Conservation (phyloP, 1,284 basidiomycete genomes). For the Hortiboletus rubellus region DNA sequence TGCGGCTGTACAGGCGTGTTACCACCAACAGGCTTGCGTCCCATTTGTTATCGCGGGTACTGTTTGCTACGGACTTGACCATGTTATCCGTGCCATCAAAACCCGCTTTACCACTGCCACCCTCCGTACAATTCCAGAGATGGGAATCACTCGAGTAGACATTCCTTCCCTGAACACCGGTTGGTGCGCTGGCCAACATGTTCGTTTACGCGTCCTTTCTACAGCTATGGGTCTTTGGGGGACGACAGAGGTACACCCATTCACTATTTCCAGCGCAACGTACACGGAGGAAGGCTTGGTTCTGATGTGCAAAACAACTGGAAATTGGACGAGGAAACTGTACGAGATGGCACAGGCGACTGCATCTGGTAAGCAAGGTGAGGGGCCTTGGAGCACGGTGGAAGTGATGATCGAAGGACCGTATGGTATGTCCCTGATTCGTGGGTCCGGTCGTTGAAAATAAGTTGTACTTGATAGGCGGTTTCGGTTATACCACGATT, state of each 20-base stretch:
- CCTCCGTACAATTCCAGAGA: slow-evolving; percentile 53
- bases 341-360: slow-evolving; percentile 50
- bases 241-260: slow-evolving; percentile 65
- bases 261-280: slow-evolving; percentile 66
- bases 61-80: slow-evolving; percentile 63
- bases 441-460: neutral
- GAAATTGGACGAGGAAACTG: slow-evolving; percentile 61
- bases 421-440: slow-evolving; percentile 49
- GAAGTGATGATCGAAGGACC: slow-evolving; percentile 71
- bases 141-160: slow-evolving; percentile 58
- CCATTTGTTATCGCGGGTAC: slow-evolving; percentile 54
- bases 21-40: slow-evolving; percentile 44
- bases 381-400: slow-evolving; percentile 34
- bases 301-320: slow-evolving; percentile 60
- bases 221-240: slow-evolving; percentile 53
- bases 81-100: slow-evolving; percentile 60
- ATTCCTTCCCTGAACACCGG: slow-evolving; percentile 62
- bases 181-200: slow-evolving; percentile 83
- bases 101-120: slow-evolving; percentile 60
- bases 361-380: neutral
- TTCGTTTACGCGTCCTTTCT: slow-evolving; percentile 66
- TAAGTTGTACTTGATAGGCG: slow-evolving; percentile 41
- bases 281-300: slow-evolving; percentile 51
- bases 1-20: slow-evolving; percentile 38
- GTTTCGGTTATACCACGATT: slow-evolving; percentile 59